Evolutionary conservation across 202 grass and related monocot species (phyloP), one percentile per base, ranked within the genome.

Genomic region (Schoenoplectus triqueter): DNA sequence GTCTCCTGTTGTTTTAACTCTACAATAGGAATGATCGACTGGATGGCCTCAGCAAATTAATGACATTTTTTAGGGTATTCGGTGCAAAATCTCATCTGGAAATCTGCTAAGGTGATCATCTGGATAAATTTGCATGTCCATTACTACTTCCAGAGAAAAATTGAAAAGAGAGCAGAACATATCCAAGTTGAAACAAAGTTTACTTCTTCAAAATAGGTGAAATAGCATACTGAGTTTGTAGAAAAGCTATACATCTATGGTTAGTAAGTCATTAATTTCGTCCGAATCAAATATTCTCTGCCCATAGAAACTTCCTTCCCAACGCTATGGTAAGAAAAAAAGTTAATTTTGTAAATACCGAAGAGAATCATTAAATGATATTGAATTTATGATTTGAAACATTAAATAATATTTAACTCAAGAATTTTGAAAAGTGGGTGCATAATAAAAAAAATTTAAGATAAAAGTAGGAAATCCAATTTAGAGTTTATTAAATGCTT

Each of bases 71-170:
- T 44, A 74, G 70, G 51, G 70, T 41, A 74, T 74, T 17, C 46
- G 44, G 17, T 46, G 14, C 45, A 74, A 19, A 10, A 74, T 74
- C 70, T 46, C 42, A 14, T 74, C 70, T n/a, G 15, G 70, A 18
- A 74, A 51, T 18, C 7, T 15, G 70, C 70, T 74, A 10, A 74
- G 14, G 31, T 5, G 45, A 51, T 74, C 70, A 66, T 66, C 64
- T 3, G 3, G 21, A 10, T 9, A 8, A 66, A 66, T 11, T 22
- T 40, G 64, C 20, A 31, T 39, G 9, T 39, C 22, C 64, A 66
- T 66, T 39, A 31, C 64, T 66, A 40, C 64, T 63, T 63, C 31
- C 31, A 31, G 31, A 6, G 3, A 63, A 63, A 4, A 20, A 63
- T 18, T 17, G 8, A 10, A 10, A 40, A 40, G 3, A 66, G 64